Evolutionary conservation across 129 eudicot genomes (phyloP).

Genomic region (Centrapalus pauciflorus): DNA sequence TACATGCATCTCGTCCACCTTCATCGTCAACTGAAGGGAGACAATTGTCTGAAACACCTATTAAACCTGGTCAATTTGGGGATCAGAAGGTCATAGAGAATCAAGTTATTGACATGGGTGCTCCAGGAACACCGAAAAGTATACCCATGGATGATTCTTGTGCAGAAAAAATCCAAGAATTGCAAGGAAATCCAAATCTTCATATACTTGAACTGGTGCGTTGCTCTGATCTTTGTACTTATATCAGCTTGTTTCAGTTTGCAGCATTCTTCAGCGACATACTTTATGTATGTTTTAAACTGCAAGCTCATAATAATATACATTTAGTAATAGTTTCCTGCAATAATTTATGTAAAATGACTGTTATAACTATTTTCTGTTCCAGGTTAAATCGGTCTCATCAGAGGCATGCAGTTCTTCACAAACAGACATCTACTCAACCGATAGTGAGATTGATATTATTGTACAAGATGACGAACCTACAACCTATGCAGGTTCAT

Average conservation of each 20-base stretch:
- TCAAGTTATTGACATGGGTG: neutral
- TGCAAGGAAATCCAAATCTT: neutral
- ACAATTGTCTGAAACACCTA: neutral
- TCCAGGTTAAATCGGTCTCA: slow-evolving; percentile 27
- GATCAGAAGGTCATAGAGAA: neutral
- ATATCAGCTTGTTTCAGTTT: neutral
- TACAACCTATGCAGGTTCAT: neutral
- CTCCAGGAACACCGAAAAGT: neutral
- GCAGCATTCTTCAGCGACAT: neutral
- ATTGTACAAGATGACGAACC: neutral
- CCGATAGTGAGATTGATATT: neutral
- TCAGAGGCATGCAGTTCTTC: slow-evolving; percentile 4
- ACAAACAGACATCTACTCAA: slow-evolving; percentile 13
- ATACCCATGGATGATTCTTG: neutral
- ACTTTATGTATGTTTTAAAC: neutral
- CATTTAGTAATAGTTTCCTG: neutral
- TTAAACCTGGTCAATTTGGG: neutral
- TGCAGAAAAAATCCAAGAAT: neutral
- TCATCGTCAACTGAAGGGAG: neutral
- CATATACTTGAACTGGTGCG: slow-evolving; percentile 26
- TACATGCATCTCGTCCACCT: neutral
- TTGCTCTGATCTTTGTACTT: neutral
- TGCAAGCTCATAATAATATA: neutral
- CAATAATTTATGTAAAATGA: neutral
- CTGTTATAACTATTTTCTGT: neutral